phyloP scores from a whole-genome alignment of 176 grass and related monocot genomes.

The Olyra latifolia region DNA sequence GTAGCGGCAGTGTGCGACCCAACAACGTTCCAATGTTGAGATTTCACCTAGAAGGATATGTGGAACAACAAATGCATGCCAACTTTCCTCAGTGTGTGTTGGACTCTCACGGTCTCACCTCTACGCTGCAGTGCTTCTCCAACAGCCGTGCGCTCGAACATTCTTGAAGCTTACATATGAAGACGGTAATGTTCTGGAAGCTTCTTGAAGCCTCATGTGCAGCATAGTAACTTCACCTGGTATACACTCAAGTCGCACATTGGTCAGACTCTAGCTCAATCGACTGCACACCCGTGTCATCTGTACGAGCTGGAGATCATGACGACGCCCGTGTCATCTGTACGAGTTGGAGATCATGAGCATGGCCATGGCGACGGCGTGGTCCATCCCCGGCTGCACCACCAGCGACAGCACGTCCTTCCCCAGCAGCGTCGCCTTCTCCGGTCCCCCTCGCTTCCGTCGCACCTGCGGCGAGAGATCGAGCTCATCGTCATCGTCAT shows the following conservation, averaged over 20 bases:
- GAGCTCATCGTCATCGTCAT: background rate
- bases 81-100: background rate
- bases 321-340: no score
- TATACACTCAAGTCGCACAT: no score
- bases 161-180: background rate
- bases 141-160: background rate
- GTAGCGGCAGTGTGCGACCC: background rate
- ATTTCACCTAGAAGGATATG: background rate
- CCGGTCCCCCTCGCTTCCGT: slow-evolving; percentile 38
- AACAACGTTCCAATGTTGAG: background rate
- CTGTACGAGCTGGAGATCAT: slow-evolving; percentile 60
- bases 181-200: no score
- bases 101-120: no score
- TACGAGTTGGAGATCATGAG: slow-evolving; percentile 61
- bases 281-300: no score
- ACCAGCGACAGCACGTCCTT: slow-evolving; percentile 56
- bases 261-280: no score
- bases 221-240: no score
- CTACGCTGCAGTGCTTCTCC: background rate
- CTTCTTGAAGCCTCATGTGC: no score
- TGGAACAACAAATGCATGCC: background rate
- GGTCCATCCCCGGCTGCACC: slow-evolving; percentile 53
- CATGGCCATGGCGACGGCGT: slow-evolving; percentile 57
- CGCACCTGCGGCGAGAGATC: background rate
- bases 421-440: slow-evolving; percentile 43